Conservation (phyloP, 768 basidiomycete genomes). For the Leucocoprinus leucothites region DNA sequence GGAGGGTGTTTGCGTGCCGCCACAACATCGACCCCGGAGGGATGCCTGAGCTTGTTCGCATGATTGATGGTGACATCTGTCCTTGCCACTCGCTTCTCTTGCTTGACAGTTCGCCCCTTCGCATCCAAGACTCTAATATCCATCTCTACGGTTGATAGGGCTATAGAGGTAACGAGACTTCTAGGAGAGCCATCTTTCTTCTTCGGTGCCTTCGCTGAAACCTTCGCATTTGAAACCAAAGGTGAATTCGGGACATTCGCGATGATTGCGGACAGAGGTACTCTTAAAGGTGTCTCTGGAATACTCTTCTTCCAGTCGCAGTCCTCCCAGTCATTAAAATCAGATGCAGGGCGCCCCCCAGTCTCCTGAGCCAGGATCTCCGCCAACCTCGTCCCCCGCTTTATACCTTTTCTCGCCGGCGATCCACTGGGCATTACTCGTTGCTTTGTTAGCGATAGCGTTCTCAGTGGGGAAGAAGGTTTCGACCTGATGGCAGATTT, state of each 20-base stretch:
- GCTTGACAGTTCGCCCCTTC: constrained; percentile 50
- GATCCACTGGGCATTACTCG: neutral
- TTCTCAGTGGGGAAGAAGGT: constrained; percentile 4
- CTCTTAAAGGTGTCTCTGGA: neutral
- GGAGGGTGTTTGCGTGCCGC: neutral
- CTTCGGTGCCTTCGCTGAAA: constrained; percentile 43
- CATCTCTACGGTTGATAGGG: constrained; percentile 46
- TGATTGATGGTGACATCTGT: constrained; percentile 38
- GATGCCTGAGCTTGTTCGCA: neutral
- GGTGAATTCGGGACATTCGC: constrained; percentile 20
- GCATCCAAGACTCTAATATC: constrained; percentile 70
- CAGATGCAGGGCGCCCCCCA: neutral
- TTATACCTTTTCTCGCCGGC: neutral
- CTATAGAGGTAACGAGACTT: constrained; percentile 19
- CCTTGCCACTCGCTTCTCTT: constrained; percentile 59
- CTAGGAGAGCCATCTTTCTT: constrained; percentile 29
- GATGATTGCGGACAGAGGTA: constrained; percentile 2
- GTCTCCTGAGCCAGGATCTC: constrained; percentile 7
- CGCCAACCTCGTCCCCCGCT: neutral
- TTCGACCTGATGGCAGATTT: neutral
- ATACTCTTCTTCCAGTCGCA: neutral
- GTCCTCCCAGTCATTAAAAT: neutral
- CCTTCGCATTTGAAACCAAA: constrained; percentile 29
- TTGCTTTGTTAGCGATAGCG: constrained; percentile 10
- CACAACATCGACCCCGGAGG: neutral